Evolutionary conservation across 2,329 filamentous ascomycete genomes (phyloP).

Genomic region (Pezicula neosporulosa): DNA sequence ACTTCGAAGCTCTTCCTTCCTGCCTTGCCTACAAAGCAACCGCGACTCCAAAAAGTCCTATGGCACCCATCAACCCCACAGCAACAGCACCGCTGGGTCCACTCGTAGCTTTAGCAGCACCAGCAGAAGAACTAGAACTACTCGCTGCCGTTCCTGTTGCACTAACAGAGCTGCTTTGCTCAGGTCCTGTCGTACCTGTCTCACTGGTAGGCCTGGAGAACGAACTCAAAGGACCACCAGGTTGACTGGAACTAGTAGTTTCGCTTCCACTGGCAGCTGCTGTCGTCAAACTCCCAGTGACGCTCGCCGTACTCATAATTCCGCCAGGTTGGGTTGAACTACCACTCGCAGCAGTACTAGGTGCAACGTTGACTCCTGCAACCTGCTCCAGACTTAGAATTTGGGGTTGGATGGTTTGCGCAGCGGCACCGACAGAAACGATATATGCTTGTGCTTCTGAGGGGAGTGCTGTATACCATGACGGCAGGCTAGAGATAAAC

Average conservation of each 20-base stretch:
- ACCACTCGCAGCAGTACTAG: neutral
- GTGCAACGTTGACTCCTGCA: neutral
- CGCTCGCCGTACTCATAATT: neutral
- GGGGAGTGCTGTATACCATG: slow-evolving; percentile 7
- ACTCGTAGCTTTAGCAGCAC: slow-evolving; percentile 5
- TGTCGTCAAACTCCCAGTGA: slow-evolving; percentile 4
- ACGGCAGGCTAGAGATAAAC: neutral
- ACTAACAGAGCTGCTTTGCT: neutral
- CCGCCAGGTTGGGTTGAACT: neutral
- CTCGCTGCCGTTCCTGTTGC: neutral
- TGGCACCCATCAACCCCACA: slow-evolving; percentile 12
- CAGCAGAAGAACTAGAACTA: neutral
- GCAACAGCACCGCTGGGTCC: slow-evolving; percentile 5
- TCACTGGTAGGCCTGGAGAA: neutral
- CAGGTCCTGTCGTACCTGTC: slow-evolving; percentile 6
- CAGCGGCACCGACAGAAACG: neutral
- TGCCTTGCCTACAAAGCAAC: slow-evolving; percentile 9
- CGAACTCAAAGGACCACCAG: neutral
- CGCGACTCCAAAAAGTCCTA: slow-evolving; percentile 13
- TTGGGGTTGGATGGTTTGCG: slow-evolving; percentile 1
- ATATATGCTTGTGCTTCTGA: slow-evolving; percentile 6
- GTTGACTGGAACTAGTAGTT: neutral
- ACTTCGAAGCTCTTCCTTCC: too few species aligned
- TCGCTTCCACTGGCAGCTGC: neutral
- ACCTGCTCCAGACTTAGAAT: slow-evolving; percentile 1